Evolutionary conservation across 371 early-diverging fungal genomes (phyloP), one percentile per base, ranked within the genome.

Genomic region (Mucor mucedo): DNA sequence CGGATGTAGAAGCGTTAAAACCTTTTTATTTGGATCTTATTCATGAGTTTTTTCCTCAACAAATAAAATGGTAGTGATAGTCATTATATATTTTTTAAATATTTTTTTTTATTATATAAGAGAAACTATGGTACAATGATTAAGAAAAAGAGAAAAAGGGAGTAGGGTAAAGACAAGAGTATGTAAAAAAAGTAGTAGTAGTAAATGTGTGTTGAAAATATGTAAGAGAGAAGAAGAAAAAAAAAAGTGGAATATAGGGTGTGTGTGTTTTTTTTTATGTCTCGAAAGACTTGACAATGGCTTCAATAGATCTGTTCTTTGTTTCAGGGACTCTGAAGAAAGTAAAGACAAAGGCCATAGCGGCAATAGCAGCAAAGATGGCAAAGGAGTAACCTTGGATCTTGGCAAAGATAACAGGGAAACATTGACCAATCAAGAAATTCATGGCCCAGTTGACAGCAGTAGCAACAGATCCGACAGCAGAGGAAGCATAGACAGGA

Each of bases 281-380:
- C n/a, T 56, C 27, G 45, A 56, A 60, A 41, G 50, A 21, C 28
- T 62, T 28, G 40, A 72, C 63, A 33, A 90, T 82, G 14, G 84
- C 77, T 72, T 91, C 92, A 14, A 89, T 71, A 9, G 87, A 77
- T 10, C 80, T 69, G 40, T 88, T 89, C 70, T 85, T 86, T 13
- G 93, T 94, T 79, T 95, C 95, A 14, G 93, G 93, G 5, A 95
- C 83, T 56, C 78, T 82, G 63, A 83, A 33, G 9, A 52, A 59
- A n/a, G 75, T 77, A 32, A 75, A 65, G 2, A 77, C 35, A 30
- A 72, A 69, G 10, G 75, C 66, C 11, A 67, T 41, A 11, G 65
- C 47, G n/a, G 70, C 68, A 32, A 75, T 65, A 28, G 49, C 65
- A 38, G 63, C 75, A 60, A 77, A 66, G 45, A 68, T 63, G 30